Evolutionary conservation across 2,329 filamentous ascomycete species (phyloP).

Genomic region (Colletotrichum echinochloae): DNA sequence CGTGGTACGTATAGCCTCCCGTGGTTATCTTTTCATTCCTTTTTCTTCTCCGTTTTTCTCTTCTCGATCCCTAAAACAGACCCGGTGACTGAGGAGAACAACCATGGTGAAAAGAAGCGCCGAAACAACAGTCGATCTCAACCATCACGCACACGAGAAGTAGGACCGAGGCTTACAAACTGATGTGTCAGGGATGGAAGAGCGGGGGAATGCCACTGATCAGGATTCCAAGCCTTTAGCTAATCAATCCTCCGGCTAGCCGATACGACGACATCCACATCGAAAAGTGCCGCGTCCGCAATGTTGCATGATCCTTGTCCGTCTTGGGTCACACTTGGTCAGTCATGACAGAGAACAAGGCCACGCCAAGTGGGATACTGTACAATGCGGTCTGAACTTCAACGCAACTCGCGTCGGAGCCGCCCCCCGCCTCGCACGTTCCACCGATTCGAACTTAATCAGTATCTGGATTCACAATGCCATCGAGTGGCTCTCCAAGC

Average conservation of each 20-base stretch:
- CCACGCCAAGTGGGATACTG: slow-evolving; percentile 4
- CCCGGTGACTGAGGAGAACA: no score
- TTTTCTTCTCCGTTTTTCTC: no score
- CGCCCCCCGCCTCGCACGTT: slow-evolving; percentile 4
- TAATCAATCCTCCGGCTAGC: no score
- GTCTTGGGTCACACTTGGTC: neutral
- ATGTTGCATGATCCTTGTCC: neutral
- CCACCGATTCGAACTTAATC: neutral
- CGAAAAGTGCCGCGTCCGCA: neutral
- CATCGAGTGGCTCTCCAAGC: slow-evolving; percentile 23
- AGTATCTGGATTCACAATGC: neutral
- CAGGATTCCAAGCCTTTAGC: neutral
- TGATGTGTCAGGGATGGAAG: neutral
- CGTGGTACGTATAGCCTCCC: no score
- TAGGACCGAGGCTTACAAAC: neutral
- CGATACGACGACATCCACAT: neutral
- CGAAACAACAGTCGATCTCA: no score
- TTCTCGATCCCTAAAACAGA: no score
- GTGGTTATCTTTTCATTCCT: no score
- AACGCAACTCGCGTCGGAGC: neutral
- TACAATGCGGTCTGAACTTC: neutral
- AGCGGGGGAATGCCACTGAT: neutral
- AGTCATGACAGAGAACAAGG: slow-evolving; percentile 17
- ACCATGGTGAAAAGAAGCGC: no score
- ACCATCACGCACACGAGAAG: no score